A percentile compares a stretch with the other conserved stretches of the same genome.
Evolutionary conservation across 805 yeast genomes (phyloP).

Genomic region (Candida anglica): DNA sequence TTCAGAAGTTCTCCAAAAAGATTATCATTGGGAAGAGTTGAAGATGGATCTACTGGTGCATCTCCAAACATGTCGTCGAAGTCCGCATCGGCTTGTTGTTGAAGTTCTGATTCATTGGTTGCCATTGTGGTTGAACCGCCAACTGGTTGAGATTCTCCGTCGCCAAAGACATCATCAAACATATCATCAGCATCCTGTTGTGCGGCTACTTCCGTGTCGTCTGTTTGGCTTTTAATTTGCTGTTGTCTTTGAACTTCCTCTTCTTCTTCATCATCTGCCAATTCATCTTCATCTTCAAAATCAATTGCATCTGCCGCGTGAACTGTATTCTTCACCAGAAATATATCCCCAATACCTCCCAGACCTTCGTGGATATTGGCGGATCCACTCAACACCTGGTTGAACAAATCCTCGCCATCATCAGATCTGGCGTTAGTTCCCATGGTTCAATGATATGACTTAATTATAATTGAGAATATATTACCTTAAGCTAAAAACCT

Average conservation of each 20-base stretch:
- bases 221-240: background rate
- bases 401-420: conserved; percentile 11
- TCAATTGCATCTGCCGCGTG: conserved; percentile 94
- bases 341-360: conserved; percentile 34
- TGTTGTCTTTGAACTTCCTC: conserved; percentile 17
- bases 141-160: too few relatives aligned
- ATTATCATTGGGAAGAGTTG: too few relatives aligned
- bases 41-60: too few relatives aligned
- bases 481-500: too few relatives aligned
- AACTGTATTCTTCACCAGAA: conserved; percentile 36
- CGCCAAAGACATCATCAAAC: conserved; percentile 9
- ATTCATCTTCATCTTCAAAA: conserved; percentile 90
- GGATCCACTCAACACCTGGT: conserved; percentile 13
- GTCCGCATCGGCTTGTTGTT: conserved; percentile 32
- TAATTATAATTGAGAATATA: too few relatives aligned
- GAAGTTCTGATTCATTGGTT: conserved; percentile 19
- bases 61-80: conserved; percentile 38
- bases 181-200: conserved; percentile 21
- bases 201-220: conserved; percentile 8
- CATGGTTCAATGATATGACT: too few relatives aligned
- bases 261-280: conserved; percentile 79
- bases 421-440: too few relatives aligned
- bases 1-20: conserved; percentile 12
- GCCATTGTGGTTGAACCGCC: too few relatives aligned
- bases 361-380: conserved; percentile 31